phyloP scores from a whole-genome alignment of 1,284 basidiomycete species.

The Kalmanozyma brasiliensis region DNA sequence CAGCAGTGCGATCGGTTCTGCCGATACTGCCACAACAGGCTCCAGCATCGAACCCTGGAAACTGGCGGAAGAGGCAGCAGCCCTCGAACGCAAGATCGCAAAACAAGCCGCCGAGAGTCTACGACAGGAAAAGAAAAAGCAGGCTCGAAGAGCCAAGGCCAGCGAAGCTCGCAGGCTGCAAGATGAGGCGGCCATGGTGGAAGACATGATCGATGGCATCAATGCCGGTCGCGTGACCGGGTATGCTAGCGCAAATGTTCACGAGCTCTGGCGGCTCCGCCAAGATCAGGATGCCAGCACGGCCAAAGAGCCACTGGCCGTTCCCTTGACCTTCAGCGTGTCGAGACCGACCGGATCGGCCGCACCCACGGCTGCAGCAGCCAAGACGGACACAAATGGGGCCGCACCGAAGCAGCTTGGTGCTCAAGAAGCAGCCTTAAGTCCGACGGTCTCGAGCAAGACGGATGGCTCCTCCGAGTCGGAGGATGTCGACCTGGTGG shows the following conservation, averaged over 20 bases:
- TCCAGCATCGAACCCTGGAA: slow-evolving; percentile 13
- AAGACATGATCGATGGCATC: slow-evolving; percentile 31
- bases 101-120: slow-evolving; percentile 18
- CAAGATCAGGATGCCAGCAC: background rate
- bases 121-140: slow-evolving; percentile 22
- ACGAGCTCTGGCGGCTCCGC: slow-evolving; percentile 14
- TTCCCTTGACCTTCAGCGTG: slow-evolving; percentile 31
- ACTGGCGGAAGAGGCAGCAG: slow-evolving; percentile 15
- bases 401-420: background rate
- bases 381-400: background rate
- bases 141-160: slow-evolving; percentile 10
- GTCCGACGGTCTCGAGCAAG: slow-evolving; percentile 18
- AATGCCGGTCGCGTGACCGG: slow-evolving; percentile 5
- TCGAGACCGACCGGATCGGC: background rate
- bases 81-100: slow-evolving; percentile 13
- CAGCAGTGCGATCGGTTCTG: background rate
- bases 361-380: background rate
- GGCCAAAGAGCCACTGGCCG: background rate
- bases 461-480: slow-evolving; percentile 26
- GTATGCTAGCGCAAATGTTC: background rate
- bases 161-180: slow-evolving; percentile 22
- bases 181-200: slow-evolving; percentile 30
- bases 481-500: slow-evolving; percentile 35
- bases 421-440: background rate
- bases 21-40: background rate